Evolutionary conservation across 345 rosid species (phyloP).

Genomic region (Aquilaria sinensis): DNA sequence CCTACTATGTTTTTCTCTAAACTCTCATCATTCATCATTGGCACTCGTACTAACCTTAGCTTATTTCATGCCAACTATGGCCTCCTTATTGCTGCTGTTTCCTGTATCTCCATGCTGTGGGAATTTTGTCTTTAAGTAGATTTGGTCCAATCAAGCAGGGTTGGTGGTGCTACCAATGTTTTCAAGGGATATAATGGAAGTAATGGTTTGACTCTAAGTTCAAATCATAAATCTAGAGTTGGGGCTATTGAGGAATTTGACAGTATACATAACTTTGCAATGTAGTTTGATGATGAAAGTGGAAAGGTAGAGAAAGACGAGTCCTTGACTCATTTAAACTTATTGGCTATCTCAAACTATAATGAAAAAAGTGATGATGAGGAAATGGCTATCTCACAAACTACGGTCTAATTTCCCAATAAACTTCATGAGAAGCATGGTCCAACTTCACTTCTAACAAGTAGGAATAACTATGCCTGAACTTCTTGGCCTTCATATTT

Average conservation of each 20-base stretch:
- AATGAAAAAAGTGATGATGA: slow-evolving; percentile 23
- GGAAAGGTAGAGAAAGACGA: slow-evolving; percentile 29
- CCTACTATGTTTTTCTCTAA: no score
- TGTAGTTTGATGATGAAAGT: slow-evolving; percentile 19
- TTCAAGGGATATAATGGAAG: slow-evolving; percentile 10
- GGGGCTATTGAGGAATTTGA: slow-evolving; percentile 18
- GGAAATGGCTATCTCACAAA: slow-evolving; percentile 15
- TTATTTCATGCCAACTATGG: no score
- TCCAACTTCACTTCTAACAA: no score
- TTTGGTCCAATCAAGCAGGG: slow-evolving; percentile 19
- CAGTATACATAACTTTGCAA: slow-evolving; percentile 15
- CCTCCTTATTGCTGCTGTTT: no score
- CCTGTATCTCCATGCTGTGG: no score
- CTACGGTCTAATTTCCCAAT: slow-evolving; percentile 39
- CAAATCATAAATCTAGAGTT: slow-evolving; percentile 12
- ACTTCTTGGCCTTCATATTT: no score
- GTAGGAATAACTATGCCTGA: no score
- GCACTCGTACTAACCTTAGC: no score
- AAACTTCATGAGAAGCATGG: slow-evolving; percentile 86
- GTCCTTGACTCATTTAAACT: slow-evolving; percentile 25
- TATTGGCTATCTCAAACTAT: slow-evolving; percentile 33
- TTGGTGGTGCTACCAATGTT: slow-evolving; percentile 10
- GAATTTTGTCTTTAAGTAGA: neutral
- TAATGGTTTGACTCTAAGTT: slow-evolving; percentile 14
- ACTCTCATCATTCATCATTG: no score